These are phyloP conservation scores for Populus simonii DNA, from an alignment of 345 rosid species.

Conservation along the genomic window DNA sequence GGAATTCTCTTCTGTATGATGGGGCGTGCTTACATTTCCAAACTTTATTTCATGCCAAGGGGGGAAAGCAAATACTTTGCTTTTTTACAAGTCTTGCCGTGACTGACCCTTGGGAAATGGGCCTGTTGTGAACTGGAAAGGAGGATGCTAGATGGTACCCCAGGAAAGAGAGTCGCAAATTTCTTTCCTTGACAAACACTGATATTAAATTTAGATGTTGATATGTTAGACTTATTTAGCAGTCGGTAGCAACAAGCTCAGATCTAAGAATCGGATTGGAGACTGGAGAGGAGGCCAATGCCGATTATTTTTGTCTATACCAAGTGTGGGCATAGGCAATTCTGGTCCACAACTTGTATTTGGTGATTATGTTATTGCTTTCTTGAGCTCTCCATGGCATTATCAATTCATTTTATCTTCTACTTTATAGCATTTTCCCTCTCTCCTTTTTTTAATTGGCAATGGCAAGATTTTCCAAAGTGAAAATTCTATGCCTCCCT, in stretches of 20 bases:
- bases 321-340: too few species aligned
- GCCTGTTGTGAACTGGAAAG: background rate
- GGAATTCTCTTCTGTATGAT: background rate
- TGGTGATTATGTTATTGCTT: too few species aligned
- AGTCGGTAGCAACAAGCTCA: background rate
- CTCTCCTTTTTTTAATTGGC: background rate
- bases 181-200: background rate
- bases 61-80: background rate
- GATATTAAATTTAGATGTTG: background rate
- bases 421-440: background rate
- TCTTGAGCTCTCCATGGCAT: too few species aligned
- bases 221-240: background rate
- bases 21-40: background rate
- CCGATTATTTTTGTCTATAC: too few species aligned
- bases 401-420: background rate
- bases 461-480: background rate
- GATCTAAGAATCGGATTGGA: too few species aligned
- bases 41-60: background rate
- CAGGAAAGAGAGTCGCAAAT: background rate
- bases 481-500: background rate
- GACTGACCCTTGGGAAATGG: background rate
- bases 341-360: too few species aligned
- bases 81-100: background rate
- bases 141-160: background rate
- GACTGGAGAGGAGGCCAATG: too few species aligned